Evolutionary conservation across 1,139 yeast species (phyloP), one percentile per base, ranked within the genome.

Genomic region (Suhomyces wounanorum): DNA sequence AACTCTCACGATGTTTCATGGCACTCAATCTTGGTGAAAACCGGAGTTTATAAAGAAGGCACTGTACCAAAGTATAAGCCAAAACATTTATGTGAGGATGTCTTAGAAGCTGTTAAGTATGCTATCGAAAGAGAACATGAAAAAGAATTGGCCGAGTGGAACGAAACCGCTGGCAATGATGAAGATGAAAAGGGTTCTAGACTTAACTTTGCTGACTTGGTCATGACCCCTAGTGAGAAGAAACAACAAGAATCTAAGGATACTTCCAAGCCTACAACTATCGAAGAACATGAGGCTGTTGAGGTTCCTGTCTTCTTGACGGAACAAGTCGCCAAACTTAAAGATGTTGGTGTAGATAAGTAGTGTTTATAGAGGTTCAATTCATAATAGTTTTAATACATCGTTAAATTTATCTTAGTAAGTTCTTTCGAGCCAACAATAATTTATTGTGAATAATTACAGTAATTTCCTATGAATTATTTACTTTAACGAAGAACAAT

Each of bases 11-110:
- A 89, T 65, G 81, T 80, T 53, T 83, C 89, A 40, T 89, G 96
- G 96, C 84, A 79, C 67, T 87, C 95, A 18, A 88, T 88, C 53
- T 77, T 89, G 64, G 96, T 89, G 40, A 85, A 88, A 68, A 89
- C 96, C 35, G 96, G 96, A 63, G 96, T 89, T 50, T 88, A 87
- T 68, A 85, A 87, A 69, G 90, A 79, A 39, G 92, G 94, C 23
- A 85, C 94, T 9, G 81, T 69, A 26, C 95, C 95, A 28, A 86
- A 85, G 63, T 87, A 87, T 68, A 78, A 81, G 65, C 96, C 96
- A 54, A 88, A 87, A 67, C 83, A 84, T 59, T 79, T 78, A 45
- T 84, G 88, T 67, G 84, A 83, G 28, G 82, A 87, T 59, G 96
- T 89, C 4, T 76, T 88, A 62, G 92, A 87, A 54, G 92, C 96